These are phyloP conservation scores for Mycosphaerella sp. DNA, from an alignment of 2,329 filamentous ascomycete genomes.

Conservation along the genomic window DNA sequence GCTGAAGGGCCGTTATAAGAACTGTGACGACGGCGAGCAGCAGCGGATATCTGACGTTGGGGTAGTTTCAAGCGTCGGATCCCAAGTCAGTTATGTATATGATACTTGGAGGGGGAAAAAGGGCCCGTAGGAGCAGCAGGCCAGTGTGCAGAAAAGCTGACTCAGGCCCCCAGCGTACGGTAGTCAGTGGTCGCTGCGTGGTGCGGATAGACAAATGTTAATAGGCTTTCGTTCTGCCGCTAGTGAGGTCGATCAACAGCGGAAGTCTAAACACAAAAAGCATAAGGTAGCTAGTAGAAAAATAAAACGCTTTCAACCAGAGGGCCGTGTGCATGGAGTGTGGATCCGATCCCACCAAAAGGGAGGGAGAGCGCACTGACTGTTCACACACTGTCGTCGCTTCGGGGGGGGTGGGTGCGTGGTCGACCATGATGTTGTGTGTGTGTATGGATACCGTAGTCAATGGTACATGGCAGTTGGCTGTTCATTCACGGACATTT, in stretches of 20 bases:
- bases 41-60: slow-evolving; percentile 16
- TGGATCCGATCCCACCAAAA: too few relatives aligned
- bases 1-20: slow-evolving; percentile 16
- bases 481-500: too few relatives aligned
- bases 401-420: too few relatives aligned
- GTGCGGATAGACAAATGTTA: slow-evolving; percentile 16
- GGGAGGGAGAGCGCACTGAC: not conserved
- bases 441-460: too few relatives aligned
- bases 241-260: slow-evolving; percentile 8
- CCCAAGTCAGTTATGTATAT: slow-evolving; percentile 17
- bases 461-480: too few relatives aligned
- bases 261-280: slow-evolving; percentile 2
- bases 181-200: not conserved
- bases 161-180: slow-evolving; percentile 12
- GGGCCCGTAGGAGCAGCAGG: not conserved
- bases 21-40: slow-evolving; percentile 11
- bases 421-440: too few relatives aligned
- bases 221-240: slow-evolving; percentile 17
- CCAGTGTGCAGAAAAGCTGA: slow-evolving; percentile 7
- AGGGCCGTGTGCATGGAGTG: too few relatives aligned
- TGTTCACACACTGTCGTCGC: not conserved
- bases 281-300: too few relatives aligned
- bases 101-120: not conserved
- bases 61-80: slow-evolving; percentile 11
- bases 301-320: too few relatives aligned